These are phyloP conservation scores for Hyphopichia homilentoma DNA, from an alignment of 805 yeast species.

Conservation along the genomic window DNA sequence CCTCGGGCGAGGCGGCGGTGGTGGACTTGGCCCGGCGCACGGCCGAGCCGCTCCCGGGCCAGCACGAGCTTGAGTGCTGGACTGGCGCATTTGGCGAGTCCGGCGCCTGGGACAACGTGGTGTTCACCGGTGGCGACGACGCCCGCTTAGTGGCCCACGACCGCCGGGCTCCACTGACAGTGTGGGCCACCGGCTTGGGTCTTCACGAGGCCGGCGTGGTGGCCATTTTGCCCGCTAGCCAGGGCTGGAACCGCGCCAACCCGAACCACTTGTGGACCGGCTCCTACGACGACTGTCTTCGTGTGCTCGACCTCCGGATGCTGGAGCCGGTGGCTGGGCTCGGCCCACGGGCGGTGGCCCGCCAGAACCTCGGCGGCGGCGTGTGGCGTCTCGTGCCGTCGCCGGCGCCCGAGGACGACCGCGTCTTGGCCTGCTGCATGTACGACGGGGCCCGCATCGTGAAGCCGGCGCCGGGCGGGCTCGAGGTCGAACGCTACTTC, in stretches of 20 bases:
- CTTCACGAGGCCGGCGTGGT: slow-evolving; percentile 92
- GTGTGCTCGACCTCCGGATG: slow-evolving; percentile 66
- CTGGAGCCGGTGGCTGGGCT: slow-evolving; percentile 39
- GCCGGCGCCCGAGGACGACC: slow-evolving; percentile 35
- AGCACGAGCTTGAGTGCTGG: slow-evolving; percentile 86
- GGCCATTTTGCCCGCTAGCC: slow-evolving; percentile 54
- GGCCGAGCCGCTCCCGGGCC: slow-evolving; percentile 22
- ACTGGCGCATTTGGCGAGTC: slow-evolving; percentile 66
- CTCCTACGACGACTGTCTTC: slow-evolving; percentile 80
- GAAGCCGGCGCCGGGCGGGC: slow-evolving; percentile 17
- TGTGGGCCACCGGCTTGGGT: slow-evolving; percentile 34
- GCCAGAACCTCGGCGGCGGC: slow-evolving; percentile 76
- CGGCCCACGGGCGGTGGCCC: slow-evolving; percentile 46
- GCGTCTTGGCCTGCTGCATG: slow-evolving; percentile 85
- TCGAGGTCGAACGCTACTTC: slow-evolving; percentile 37
- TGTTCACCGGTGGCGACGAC: slow-evolving; percentile 93
- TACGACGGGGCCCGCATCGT: slow-evolving; percentile 87
- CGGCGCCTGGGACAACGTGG: slow-evolving; percentile 49
- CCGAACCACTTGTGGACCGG: slow-evolving; percentile 75
- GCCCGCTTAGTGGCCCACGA: slow-evolving; percentile 73
- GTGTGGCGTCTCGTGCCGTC: slow-evolving; percentile 88
- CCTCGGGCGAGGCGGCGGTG: slow-evolving; percentile 59
- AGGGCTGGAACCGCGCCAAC: slow-evolving; percentile 39
- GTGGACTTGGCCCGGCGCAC: slow-evolving; percentile 24
- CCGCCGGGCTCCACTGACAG: slow-evolving; percentile 33